Percentiles rank a stretch among this genome's conserved stretches.
phyloP scores from a whole-genome alignment of 805 yeast species.

The Brettanomyces sp. region DNA sequence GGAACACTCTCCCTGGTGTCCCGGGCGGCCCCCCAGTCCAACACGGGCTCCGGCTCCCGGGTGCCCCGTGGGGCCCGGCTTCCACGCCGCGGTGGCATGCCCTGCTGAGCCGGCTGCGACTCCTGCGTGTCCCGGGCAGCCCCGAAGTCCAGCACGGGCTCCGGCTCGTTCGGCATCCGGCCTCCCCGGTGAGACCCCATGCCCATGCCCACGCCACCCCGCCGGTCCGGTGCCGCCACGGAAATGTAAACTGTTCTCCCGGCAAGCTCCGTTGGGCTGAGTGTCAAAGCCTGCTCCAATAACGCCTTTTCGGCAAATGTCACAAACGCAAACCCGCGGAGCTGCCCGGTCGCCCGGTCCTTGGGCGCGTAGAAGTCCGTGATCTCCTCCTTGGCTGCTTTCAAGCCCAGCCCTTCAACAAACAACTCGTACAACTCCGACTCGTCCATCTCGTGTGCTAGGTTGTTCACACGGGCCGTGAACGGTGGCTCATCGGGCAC shows the following conservation, averaged over 20 bases:
- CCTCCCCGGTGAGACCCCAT: slow-evolving; percentile 7
- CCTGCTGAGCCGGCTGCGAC: slow-evolving; percentile 8
- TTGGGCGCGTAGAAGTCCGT: slow-evolving; percentile 63
- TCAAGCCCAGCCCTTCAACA: slow-evolving; percentile 40
- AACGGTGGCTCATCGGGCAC: slow-evolving; percentile 89
- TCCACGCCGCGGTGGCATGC: slow-evolving; percentile 19
- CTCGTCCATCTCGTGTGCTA: slow-evolving; percentile 75
- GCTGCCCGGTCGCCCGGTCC: slow-evolving; percentile 55
- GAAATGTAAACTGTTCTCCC: slow-evolving; percentile 45
- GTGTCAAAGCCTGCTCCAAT: slow-evolving; percentile 42
- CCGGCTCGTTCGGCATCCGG: slow-evolving; percentile 14
- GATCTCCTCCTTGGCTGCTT: slow-evolving; percentile 42
- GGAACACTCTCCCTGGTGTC: slow-evolving; percentile 5
- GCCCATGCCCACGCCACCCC: slow-evolving; percentile 2
- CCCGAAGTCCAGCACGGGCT: slow-evolving; percentile 38
- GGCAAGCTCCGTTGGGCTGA: slow-evolving; percentile 34
- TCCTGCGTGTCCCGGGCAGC: slow-evolving; percentile 21
- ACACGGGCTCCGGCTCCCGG: slow-evolving; percentile 11
- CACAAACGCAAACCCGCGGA: slow-evolving; percentile 49
- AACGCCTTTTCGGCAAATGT: slow-evolving; percentile 36
- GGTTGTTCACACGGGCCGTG: slow-evolving; percentile 80
- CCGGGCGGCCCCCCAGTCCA: slow-evolving; percentile 45
- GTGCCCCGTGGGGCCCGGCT: slow-evolving; percentile 38
- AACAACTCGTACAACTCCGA: slow-evolving; percentile 52
- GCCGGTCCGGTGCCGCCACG: slow-evolving; percentile 46